A percentile compares a stretch with the other conserved stretches of the same genome.
phyloP scores from a whole-genome alignment of 441 rosid genomes.

The Bruguiera hainesii region DNA sequence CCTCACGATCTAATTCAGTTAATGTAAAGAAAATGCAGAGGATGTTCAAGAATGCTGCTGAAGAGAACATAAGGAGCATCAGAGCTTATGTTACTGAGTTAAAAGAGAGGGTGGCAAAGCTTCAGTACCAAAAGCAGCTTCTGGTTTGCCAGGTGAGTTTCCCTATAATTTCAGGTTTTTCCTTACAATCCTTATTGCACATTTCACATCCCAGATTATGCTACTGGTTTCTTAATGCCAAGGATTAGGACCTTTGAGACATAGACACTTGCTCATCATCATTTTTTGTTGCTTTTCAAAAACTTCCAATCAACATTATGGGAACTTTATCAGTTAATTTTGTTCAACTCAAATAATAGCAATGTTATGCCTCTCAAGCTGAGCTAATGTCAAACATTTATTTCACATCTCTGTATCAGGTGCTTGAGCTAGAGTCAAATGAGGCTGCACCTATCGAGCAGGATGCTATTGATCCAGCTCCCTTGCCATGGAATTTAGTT shows the following conservation, averaged over 20 bases:
- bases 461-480: slow-evolving; percentile 43
- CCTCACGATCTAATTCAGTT: slow-evolving; percentile 54
- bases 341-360: neutral
- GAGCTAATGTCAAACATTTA: neutral
- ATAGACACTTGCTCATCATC: too few relatives aligned
- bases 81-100: slow-evolving; percentile 79
- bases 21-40: slow-evolving; percentile 86
- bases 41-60: slow-evolving; percentile 94
- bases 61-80: slow-evolving; percentile 80
- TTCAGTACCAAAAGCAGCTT: slow-evolving; percentile 95
- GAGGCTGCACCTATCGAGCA: slow-evolving; percentile 38
- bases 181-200: neutral
- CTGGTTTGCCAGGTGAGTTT: slow-evolving; percentile 80
- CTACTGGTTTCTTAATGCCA: too few relatives aligned
- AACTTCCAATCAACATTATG: too few relatives aligned
- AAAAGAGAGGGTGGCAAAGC: slow-evolving; percentile 92
- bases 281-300: too few relatives aligned
- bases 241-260: too few relatives aligned
- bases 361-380: neutral
- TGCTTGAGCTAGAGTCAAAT: slow-evolving; percentile 72
- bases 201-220: neutral
- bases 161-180: neutral
- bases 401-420: slow-evolving; percentile 36
- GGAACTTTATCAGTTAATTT: too few relatives aligned
- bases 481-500: slow-evolving; percentile 58